Conservation (phyloP, 768 basidiomycete genomes). For the Suillus cothurnatus region DNA sequence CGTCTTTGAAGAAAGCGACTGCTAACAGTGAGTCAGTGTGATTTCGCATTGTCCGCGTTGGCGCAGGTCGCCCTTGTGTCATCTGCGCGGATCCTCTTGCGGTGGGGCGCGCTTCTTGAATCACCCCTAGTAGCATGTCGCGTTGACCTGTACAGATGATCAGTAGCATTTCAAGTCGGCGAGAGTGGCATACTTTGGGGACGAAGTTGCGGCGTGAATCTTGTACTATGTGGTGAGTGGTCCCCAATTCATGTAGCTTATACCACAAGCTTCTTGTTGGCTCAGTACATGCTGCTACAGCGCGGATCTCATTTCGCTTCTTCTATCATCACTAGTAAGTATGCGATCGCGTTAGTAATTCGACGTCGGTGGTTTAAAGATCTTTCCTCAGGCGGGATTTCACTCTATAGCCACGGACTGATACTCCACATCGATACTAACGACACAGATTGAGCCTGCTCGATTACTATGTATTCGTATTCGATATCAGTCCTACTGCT, state of each 20-base stretch:
- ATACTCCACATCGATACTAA: background rate
- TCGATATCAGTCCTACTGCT: background rate
- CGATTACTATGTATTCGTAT: background rate
- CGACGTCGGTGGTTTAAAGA: background rate
- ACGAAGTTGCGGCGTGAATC: background rate
- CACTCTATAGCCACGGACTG: background rate
- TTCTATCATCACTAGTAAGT: background rate
- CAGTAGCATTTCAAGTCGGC: background rate
- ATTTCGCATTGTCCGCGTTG: slow-evolving; percentile 8
- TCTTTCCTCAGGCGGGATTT: background rate
- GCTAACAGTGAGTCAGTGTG: slow-evolving; percentile 32
- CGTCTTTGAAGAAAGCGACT: slow-evolving; percentile 33
- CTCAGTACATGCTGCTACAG: background rate
- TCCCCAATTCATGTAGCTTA: background rate
- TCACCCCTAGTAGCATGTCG: background rate
- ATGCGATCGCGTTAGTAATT: background rate
- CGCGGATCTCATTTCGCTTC: background rate
- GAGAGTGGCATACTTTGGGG: background rate
- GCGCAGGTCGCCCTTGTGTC: background rate
- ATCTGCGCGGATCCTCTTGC: background rate
- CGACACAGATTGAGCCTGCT: background rate
- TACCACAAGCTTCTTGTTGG: background rate
- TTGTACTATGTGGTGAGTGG: background rate
- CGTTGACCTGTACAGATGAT: background rate
- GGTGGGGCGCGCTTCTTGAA: background rate